Conservation (phyloP, 495 filamentous ascomycete genomes). For the Extremus antarcticus region DNA sequence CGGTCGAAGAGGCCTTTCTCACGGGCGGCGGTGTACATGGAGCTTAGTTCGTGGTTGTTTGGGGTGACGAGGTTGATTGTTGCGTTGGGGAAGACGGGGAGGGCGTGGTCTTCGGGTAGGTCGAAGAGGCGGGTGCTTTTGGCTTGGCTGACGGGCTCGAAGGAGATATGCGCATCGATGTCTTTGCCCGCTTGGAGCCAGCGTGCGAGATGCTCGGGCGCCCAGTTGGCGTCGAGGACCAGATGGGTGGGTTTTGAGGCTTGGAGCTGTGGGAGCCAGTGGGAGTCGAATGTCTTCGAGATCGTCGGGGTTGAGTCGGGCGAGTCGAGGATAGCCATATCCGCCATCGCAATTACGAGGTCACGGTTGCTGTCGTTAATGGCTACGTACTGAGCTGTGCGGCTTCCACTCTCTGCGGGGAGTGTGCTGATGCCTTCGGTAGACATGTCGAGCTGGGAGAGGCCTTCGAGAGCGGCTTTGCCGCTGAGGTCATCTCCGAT, state of each 20-base stretch:
- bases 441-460: slow-evolving; percentile 53
- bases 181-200: slow-evolving; percentile 50
- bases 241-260: slow-evolving; percentile 56
- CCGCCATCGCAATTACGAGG: slow-evolving; percentile 79
- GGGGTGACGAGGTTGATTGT: slow-evolving; percentile 63
- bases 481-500: slow-evolving; percentile 72
- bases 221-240: slow-evolving; percentile 78
- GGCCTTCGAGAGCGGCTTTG: slow-evolving; percentile 49
- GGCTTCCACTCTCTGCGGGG: slow-evolving; percentile 36
- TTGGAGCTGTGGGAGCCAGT: slow-evolving; percentile 50
- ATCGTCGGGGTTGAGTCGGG: slow-evolving; percentile 10
- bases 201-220: slow-evolving; percentile 44
- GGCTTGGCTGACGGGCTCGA: slow-evolving; percentile 79
- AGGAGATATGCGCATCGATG: slow-evolving; percentile 51
- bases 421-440: slow-evolving; percentile 50
- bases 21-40: slow-evolving; percentile 59
- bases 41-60: slow-evolving; percentile 66
- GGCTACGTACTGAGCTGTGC: slow-evolving; percentile 84
- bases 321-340: slow-evolving; percentile 75
- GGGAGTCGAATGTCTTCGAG: slow-evolving; percentile 31
- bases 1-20: slow-evolving; percentile 54
- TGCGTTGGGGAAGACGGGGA: slow-evolving; percentile 49
- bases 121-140: slow-evolving; percentile 64
- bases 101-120: slow-evolving; percentile 3
- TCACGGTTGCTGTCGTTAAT: slow-evolving; percentile 76